Base-by-base conservation (phyloP, 305 asterid genomes). In the Fraxinus ornus region DNA sequence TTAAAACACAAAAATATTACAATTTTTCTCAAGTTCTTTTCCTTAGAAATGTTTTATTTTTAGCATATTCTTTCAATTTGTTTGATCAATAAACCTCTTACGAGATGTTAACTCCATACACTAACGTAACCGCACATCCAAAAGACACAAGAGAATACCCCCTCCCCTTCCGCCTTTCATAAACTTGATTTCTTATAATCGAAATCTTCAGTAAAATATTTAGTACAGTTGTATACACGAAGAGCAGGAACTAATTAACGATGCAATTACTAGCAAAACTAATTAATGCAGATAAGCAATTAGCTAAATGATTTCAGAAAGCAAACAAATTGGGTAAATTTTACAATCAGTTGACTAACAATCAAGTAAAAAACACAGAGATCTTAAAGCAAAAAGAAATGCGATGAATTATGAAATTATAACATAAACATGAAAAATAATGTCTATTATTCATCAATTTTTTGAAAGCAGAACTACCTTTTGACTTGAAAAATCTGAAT, bases 391-490 rank as follows among this genome's bases (percentile, higher is more conserved):
- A 32, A 3, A 30, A 30, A 26, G n/a, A 24, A 66, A 24, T 26
- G 19, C 74, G 74, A 35, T 5, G 37, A 32, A 32, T 32, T 32
- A 66, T 22, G 36, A 30, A 24, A 24, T 66, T 24, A 83, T 12
- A 75, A 70, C 17, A 66, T 2, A 72, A 24, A 4, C 28, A 57
- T 62, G 83, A 73, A 4, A 13, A 77, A 78, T 24, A 32, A 2
- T 32, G 35, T 32, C 35, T 3, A 32, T 32, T 76, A 72, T 9
- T 49, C 41, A 10, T 13, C 52, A 26, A 60, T 70, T 22, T 80
- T 33, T 80, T 81, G 3, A 64, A 81, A 70, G 75, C 44, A 80
- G 83, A 85, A 86, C 88, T 85, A 83, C 90, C 91, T 85, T 89
- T 41, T 84, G 82, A 85, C 89, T 83, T 64, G 79, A 79, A 77